Conservation (phyloP, 2,329 filamentous ascomycete genomes). For the Triangularia setosa region DNA sequence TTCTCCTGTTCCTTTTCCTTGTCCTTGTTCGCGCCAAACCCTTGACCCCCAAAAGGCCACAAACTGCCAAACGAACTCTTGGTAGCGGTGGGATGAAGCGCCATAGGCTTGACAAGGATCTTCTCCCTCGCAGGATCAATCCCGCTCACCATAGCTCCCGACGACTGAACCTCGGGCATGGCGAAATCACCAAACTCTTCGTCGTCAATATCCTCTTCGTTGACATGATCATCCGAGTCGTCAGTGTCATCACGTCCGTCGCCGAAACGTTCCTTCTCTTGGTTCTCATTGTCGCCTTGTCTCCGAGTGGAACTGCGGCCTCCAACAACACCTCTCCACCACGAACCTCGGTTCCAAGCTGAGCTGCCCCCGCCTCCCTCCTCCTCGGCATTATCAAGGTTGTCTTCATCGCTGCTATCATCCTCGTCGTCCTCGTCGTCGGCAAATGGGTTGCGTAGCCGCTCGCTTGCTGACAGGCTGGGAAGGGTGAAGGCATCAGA, state of each 20-base stretch:
- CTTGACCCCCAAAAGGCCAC: conserved; percentile 54
- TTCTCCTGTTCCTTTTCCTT: conserved; percentile 32
- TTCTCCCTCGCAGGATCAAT: conserved; percentile 34
- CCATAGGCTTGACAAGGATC: conserved; percentile 52
- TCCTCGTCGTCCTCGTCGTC: conserved; percentile 50
- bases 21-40: conserved; percentile 33
- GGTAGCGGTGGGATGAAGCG: conserved; percentile 41
- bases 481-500: conserved; percentile 25
- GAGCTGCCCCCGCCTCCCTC: conserved; percentile 29
- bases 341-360: conserved; percentile 34
- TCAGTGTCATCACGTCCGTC: conserved; percentile 35
- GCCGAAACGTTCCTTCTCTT: conserved; percentile 31
- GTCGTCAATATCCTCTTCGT: conserved; percentile 54
- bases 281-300: conserved; percentile 8
- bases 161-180: conserved; percentile 51
- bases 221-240: conserved; percentile 34
- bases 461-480: conserved; percentile 20
- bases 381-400: conserved; percentile 37
- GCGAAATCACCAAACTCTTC: conserved; percentile 68
- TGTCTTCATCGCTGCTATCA: conserved; percentile 42
- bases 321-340: conserved; percentile 35
- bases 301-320: conserved; percentile 15
- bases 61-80: conserved; percentile 45
- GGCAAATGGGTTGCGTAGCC: conserved; percentile 51
- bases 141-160: conserved; percentile 17